Conservation (phyloP, 2,329 filamentous ascomycete genomes). For the Pseudogymnoascus pannorum region DNA sequence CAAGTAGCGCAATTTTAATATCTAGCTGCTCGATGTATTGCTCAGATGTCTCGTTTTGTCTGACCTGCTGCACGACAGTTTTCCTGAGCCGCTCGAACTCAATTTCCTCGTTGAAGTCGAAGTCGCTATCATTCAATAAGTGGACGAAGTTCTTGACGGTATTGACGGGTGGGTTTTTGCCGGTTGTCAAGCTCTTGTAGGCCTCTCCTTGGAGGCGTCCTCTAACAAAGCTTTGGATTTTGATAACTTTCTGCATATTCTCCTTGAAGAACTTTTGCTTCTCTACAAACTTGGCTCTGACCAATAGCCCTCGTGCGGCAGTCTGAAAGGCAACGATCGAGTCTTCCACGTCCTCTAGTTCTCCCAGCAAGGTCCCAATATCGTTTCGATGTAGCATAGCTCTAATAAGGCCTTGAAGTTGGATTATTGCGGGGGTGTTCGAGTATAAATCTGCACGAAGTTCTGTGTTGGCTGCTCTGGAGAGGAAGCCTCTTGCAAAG, state of each 20-base stretch:
- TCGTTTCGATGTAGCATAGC: conserved; percentile 71
- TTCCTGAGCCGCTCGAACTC: conserved; percentile 94
- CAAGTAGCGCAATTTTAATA: conserved; percentile 95
- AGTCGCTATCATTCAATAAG: conserved; percentile 93
- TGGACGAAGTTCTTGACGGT: conserved; percentile 98
- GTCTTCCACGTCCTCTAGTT: conserved; percentile 80
- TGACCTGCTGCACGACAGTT: conserved; percentile 92
- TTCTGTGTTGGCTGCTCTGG: conserved; percentile 51
- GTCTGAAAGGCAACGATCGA: conserved; percentile 68
- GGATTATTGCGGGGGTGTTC: conserved; percentile 57
- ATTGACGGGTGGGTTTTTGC: conserved; percentile 92
- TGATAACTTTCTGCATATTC: conserved; percentile 98
- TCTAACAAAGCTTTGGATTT: conserved; percentile 93
- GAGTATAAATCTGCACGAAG: conserved; percentile 65
- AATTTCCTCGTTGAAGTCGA: conserved; percentile 97
- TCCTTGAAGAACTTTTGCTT: conserved; percentile 85
- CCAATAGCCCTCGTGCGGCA: conserved; percentile 61
- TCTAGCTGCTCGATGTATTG: conserved; percentile 98
- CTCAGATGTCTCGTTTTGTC: conserved; percentile 93
- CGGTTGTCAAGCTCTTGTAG: conserved; percentile 92
- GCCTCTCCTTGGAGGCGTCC: conserved; percentile 94
- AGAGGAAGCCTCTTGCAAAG: conserved; percentile 56
- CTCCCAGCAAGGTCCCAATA: conserved; percentile 64
- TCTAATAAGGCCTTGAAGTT: conserved; percentile 68
- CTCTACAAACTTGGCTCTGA: conserved; percentile 70